Evolutionary conservation across 2,329 filamentous ascomycete genomes (phyloP).

Genomic region (Cyclaneusma minus): DNA sequence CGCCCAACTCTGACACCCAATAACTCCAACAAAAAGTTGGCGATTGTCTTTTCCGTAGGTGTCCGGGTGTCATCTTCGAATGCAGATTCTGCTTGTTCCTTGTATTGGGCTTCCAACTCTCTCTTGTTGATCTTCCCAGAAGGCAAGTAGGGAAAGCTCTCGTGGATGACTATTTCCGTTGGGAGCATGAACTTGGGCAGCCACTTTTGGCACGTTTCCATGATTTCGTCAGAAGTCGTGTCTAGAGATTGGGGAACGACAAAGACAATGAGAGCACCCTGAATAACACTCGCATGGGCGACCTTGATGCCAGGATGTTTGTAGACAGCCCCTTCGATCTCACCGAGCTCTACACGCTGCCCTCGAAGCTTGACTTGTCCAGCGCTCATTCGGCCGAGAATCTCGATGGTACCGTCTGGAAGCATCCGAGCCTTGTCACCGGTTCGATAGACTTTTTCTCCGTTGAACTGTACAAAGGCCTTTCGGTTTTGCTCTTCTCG

Average conservation of each 20-base stretch:
- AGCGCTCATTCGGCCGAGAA: slow-evolving; percentile 60
- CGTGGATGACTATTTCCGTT: slow-evolving; percentile 48
- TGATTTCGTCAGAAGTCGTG: slow-evolving; percentile 27
- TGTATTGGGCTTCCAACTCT: slow-evolving; percentile 40
- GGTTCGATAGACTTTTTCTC: slow-evolving; percentile 63
- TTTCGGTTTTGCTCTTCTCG: slow-evolving; percentile 56
- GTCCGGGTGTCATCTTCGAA: slow-evolving; percentile 12
- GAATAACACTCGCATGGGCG: slow-evolving; percentile 50
- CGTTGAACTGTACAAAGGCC: slow-evolving; percentile 51
- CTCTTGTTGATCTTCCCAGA: slow-evolving; percentile 75
- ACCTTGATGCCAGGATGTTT: slow-evolving; percentile 45
- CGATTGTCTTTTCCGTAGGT: slow-evolving; percentile 8
- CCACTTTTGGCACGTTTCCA: slow-evolving; percentile 52
- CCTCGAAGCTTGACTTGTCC: slow-evolving; percentile 81
- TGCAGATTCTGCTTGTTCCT: slow-evolving; percentile 6
- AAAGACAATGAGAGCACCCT: slow-evolving; percentile 55
- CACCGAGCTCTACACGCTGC: slow-evolving; percentile 68
- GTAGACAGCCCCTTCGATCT: slow-evolving; percentile 56
- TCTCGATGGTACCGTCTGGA: slow-evolving; percentile 58
- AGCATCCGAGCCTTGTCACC: slow-evolving; percentile 67
- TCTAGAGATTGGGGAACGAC: slow-evolving; percentile 26
- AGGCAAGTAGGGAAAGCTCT: slow-evolving; percentile 55
- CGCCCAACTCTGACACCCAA: slow-evolving; percentile 17
- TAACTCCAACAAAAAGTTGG: slow-evolving; percentile 8
- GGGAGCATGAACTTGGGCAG: slow-evolving; percentile 76